Base-by-base conservation (phyloP, 768 basidiomycete species). In the Leucogyrophana mollusca region DNA sequence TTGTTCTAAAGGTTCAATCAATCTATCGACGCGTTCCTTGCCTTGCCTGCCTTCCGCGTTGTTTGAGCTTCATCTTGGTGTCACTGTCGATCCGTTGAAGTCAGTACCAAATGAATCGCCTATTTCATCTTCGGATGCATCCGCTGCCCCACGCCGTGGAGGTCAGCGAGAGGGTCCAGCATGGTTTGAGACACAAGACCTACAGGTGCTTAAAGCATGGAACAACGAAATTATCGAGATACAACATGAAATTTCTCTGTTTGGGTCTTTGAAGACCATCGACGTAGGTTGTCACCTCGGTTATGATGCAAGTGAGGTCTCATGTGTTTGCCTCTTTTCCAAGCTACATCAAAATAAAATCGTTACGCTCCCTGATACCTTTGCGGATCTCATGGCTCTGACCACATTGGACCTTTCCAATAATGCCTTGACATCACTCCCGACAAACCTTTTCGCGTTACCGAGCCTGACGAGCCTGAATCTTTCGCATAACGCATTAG, bases 141-240 rank as follows among this genome's bases (percentile, higher is more conserved):
- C 61, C 35, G 51, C 59, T 8, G 52, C 64, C 11, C 62, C 60
- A n/a, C 71, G 68, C 46, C 70, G 71, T 34, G 63, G 70, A 8
- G 71, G 68, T 24, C 71, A 73, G 43, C 69, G 66, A 24, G 68
- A 73, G 39, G 54, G 57, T 17, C 80, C 85, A 10, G 73, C 85
- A 1, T 90, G 90, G 87, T 93, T 82, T 55, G 89, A 91, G 59
- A 85, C 85, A 1, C 84, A 87, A 58, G 90, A 93, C 64, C 66
- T 93, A 17, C 77, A 79, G 30, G 69, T 86, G 4, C 67, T 93
- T 34, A 91, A 90, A 59, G 82, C 82, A 13, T 85, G 85, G 79
- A 85, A 82, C 56, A 92, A 93, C 56, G 82, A 85, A 16, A 90
- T 93, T 34, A 52, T 76, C 14, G 86, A 88, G 57, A 74, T 93